Percentiles rank a stretch among this genome's conserved stretches.
Conservation (phyloP, 202 grass and related monocot genomes). For the Digitaria exilis region DNA sequence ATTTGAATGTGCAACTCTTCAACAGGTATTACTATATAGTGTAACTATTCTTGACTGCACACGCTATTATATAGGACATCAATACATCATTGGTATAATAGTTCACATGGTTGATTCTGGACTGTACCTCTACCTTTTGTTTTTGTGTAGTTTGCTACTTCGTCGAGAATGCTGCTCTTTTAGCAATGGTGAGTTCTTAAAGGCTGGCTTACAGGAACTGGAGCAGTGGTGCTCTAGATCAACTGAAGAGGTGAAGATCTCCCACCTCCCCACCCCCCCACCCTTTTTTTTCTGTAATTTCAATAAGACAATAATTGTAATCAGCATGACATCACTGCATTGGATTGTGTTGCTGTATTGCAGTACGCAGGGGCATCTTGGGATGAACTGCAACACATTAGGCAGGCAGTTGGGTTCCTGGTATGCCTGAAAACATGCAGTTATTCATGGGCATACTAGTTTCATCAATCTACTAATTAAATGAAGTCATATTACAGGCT, state of each 20-base stretch:
- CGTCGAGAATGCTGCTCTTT: conserved; percentile 93
- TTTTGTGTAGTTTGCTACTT: conserved; percentile 73
- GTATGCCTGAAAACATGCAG: conserved; percentile 48
- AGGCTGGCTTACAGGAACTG: conserved; percentile 77
- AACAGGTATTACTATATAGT: conserved; percentile 65
- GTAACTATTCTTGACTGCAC: conserved; percentile 28
- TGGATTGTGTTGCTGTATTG: conserved; percentile 40
- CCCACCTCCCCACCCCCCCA: background rate
- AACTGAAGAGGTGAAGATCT: conserved; percentile 64
- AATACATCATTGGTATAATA: conserved; percentile 35
- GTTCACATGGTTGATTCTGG: conserved; percentile 31
- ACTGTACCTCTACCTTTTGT: conserved; percentile 34
- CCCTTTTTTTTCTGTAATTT: background rate
- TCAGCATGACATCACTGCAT: conserved; percentile 11
- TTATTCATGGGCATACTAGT: conserved; percentile 21
- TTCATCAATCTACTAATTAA: conserved; percentile 34
- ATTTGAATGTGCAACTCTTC: conserved; percentile 94
- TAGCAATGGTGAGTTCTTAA: conserved; percentile 92
- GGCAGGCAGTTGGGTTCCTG: conserved; percentile 78
- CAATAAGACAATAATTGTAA: background rate
- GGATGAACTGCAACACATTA: conserved; percentile 87
- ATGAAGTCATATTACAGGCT: conserved; percentile 58
- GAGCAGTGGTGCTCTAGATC: conserved; percentile 77
- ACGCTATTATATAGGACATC: conserved; percentile 9
- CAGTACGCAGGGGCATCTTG: conserved; percentile 79